Percentiles rank a stretch among this genome's conserved stretches.
Conservation (phyloP, 805 yeast species). For the Yarrowia osloensis region DNA sequence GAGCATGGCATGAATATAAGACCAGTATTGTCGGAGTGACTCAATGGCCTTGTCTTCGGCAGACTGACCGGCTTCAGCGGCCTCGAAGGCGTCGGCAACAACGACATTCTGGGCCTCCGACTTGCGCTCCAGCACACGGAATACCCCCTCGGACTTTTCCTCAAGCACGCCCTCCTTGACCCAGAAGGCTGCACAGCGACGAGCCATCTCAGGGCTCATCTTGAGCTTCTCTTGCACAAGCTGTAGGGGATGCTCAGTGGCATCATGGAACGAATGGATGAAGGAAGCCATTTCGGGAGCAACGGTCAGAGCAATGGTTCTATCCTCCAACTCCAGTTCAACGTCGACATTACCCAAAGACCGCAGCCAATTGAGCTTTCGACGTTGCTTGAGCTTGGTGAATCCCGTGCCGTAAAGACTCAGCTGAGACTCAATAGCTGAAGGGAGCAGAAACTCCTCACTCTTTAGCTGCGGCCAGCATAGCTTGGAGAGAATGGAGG, state of each 20-base stretch:
- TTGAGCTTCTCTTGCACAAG: conserved; percentile 45
- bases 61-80: conserved; percentile 36
- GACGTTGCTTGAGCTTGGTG: conserved; percentile 51
- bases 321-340: conserved; percentile 57
- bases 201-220: conserved; percentile 49
- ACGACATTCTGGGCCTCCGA: conserved; percentile 34
- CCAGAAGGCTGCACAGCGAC: conserved; percentile 61
- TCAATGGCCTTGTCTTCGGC: conserved; percentile 41
- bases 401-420: conserved; percentile 51
- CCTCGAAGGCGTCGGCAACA: conserved; percentile 31
- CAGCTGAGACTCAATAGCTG: conserved; percentile 43
- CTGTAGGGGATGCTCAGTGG: conserved; percentile 40
- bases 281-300: conserved; percentile 72
- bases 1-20: conserved; percentile 58
- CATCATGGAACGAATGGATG: conserved; percentile 51
- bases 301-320: conserved; percentile 50
- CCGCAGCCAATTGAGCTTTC: conserved; percentile 59
- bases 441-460: conserved; percentile 54
- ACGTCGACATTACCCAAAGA: conserved; percentile 64
- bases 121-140: conserved; percentile 47
- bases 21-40: conserved; percentile 48
- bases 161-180: conserved; percentile 55
- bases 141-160: conserved; percentile 45
- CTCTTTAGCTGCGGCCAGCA: conserved; percentile 73
- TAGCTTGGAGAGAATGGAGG: conserved; percentile 68